These are phyloP conservation scores for Rickenella mellea DNA, from an alignment of 768 basidiomycete species.

Conservation along the genomic window DNA sequence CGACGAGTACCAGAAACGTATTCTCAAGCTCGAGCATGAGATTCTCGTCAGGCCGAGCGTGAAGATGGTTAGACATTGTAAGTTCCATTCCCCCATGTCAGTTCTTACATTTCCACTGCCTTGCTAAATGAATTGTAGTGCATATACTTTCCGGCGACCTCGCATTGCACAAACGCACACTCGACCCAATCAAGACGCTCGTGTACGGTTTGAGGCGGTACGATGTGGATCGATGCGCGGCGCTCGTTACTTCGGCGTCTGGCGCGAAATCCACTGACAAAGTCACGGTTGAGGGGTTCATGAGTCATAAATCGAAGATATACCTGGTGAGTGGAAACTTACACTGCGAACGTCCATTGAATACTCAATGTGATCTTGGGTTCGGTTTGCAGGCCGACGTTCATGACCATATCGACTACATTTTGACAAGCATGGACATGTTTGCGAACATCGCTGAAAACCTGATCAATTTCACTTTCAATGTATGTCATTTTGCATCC, in stretches of 20 bases:
- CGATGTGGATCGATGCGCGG: slow-evolving; percentile 57
- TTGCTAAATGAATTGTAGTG: slow-evolving; percentile 21
- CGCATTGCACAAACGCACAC: slow-evolving; percentile 61
- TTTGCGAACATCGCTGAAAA: slow-evolving; percentile 64
- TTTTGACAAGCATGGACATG: slow-evolving; percentile 62
- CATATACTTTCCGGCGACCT: slow-evolving; percentile 73
- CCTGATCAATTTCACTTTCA: slow-evolving; percentile 66
- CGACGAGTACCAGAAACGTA: slow-evolving; percentile 56
- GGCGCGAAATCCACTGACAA: slow-evolving; percentile 8
- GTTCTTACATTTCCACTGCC: not conserved
- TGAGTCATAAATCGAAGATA: slow-evolving; percentile 61
- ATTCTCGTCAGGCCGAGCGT: slow-evolving; percentile 54
- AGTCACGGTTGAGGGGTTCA: slow-evolving; percentile 43
- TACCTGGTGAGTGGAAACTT: slow-evolving; percentile 42
- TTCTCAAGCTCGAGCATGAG: slow-evolving; percentile 49
- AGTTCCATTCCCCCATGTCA: slow-evolving; percentile 12
- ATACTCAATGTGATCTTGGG: slow-evolving; percentile 2
- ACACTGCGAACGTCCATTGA: not conserved
- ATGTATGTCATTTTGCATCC: slow-evolving; percentile 32
- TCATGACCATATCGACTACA: slow-evolving; percentile 68
- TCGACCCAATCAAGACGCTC: slow-evolving; percentile 62
- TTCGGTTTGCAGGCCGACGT: slow-evolving; percentile 49
- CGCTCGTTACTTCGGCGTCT: slow-evolving; percentile 37
- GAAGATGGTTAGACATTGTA: slow-evolving; percentile 49
- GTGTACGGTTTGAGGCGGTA: slow-evolving; percentile 62